These are phyloP conservation scores for Stachybotrys elegans DNA, from an alignment of 2,329 filamentous ascomycete genomes.

Conservation along the genomic window DNA sequence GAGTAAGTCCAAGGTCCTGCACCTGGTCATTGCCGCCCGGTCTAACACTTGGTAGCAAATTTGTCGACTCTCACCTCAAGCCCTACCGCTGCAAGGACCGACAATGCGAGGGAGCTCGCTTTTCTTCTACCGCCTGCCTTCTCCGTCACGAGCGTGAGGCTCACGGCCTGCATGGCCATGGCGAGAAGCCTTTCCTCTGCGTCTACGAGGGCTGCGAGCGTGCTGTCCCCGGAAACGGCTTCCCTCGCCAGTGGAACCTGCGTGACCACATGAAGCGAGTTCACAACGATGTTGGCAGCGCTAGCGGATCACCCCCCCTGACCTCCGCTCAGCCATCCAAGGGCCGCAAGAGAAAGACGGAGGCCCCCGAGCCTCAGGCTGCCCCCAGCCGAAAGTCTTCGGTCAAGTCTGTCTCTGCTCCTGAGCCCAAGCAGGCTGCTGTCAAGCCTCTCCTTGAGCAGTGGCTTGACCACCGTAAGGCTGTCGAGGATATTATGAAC, in stretches of 20 bases:
- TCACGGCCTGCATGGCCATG: constrained; percentile 92
- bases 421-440: constrained; percentile 25
- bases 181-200: constrained; percentile 88
- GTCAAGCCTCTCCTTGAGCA: constrained; percentile 42
- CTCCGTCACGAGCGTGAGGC: constrained; percentile 94
- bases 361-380: constrained; percentile 33
- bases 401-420: constrained; percentile 32
- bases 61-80: constrained; percentile 93
- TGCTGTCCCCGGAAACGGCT: constrained; percentile 75
- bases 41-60: constrained; percentile 63
- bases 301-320: constrained; percentile 35
- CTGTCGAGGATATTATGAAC: constrained; percentile 54
- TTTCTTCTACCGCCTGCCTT: constrained; percentile 92
- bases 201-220: constrained; percentile 84
- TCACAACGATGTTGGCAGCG: constrained; percentile 59
- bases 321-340: constrained; percentile 32
- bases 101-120: constrained; percentile 78
- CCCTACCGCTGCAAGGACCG: constrained; percentile 90
- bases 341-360: constrained; percentile 55
- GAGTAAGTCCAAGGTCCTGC: constrained; percentile 61
- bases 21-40: background rate
- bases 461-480: constrained; percentile 59
- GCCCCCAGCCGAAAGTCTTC: constrained; percentile 44
- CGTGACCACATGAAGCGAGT: constrained; percentile 97
- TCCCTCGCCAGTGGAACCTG: constrained; percentile 92